Conservation (phyloP, 1,284 basidiomycete species). For the Rhodotorula sp. region DNA sequence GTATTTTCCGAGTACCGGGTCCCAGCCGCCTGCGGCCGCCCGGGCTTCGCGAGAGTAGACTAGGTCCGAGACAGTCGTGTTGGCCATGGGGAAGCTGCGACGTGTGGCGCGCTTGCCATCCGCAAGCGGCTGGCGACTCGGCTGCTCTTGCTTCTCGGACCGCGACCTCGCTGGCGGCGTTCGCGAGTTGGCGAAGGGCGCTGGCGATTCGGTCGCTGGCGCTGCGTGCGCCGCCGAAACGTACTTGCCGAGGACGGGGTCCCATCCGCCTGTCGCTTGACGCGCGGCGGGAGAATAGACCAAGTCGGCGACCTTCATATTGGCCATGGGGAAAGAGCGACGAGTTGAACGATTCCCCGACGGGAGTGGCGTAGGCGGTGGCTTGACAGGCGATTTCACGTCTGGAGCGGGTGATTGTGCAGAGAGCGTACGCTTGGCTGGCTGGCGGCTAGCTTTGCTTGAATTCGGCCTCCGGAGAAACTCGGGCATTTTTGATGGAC, state of each 20-base stretch:
- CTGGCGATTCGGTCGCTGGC: not conserved
- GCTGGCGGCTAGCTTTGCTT: no score
- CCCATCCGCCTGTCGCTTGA: constrained; percentile 23
- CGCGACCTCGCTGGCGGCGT: not conserved
- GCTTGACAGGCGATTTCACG: not conserved
- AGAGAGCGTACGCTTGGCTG: not conserved
- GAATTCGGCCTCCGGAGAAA: no score
- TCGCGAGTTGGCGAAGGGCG: not conserved
- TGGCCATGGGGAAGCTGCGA: constrained; percentile 17
- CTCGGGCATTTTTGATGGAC: no score
- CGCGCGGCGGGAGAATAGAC: constrained; percentile 18
- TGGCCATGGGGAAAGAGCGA: constrained; percentile 22
- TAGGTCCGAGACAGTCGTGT: constrained; percentile 8
- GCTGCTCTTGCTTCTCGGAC: not conserved
- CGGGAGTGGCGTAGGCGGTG: not conserved
- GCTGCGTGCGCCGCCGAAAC: constrained; percentile 11
- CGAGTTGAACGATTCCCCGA: constrained; percentile 17
- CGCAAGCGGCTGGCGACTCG: not conserved
- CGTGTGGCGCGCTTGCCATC: constrained; percentile 18
- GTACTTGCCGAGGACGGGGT: not conserved
- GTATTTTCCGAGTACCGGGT: constrained; percentile 13
- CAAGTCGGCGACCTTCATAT: constrained; percentile 9
- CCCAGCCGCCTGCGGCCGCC: constrained; percentile 24
- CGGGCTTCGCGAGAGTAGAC: constrained; percentile 8
- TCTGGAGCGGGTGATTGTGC: not conserved